Conservation (phyloP, 1,139 yeast genomes). For the Arxiozyma slooffiae region DNA sequence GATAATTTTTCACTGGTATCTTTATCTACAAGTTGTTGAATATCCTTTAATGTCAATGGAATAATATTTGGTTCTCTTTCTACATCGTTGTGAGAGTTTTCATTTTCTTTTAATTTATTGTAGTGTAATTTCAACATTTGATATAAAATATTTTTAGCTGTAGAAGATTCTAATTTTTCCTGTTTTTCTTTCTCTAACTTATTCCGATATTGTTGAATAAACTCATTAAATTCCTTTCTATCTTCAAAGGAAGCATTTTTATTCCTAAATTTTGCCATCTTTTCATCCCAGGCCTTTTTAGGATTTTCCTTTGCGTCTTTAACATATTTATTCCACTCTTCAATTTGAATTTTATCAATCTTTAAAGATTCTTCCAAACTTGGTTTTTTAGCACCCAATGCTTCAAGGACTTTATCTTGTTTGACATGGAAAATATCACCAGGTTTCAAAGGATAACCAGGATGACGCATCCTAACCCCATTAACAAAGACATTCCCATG, state of each 20-base stretch:
- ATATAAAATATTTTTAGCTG: conserved; percentile 22
- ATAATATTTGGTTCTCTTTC: conserved; percentile 6
- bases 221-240: conserved; percentile 12
- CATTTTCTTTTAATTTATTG: conserved; percentile 5
- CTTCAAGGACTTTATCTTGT: conserved; percentile 78
- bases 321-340: conserved; percentile 67
- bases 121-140: conserved; percentile 24
- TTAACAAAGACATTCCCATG: conserved; percentile 81
- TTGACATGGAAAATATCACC: conserved; percentile 84
- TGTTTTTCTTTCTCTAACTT: conserved; percentile 21
- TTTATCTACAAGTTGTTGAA: conserved; percentile 18
- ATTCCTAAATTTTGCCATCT: conserved; percentile 17
- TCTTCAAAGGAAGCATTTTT: not conserved
- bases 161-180: conserved; percentile 22
- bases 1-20: conserved; percentile 14
- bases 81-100: not conserved
- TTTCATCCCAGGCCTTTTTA: conserved; percentile 47
- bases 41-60: conserved; percentile 15
- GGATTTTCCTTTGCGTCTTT: conserved; percentile 46
- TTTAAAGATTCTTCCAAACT: conserved; percentile 55
- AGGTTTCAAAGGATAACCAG: conserved; percentile 65
- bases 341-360: conserved; percentile 61
- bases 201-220: conserved; percentile 20
- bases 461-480: conserved; percentile 67
- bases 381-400: conserved; percentile 80